Percentiles rank a stretch among this genome's conserved stretches.
phyloP scores from a whole-genome alignment of 2,329 filamentous ascomycete species.

The Aureobasidium sp. region DNA sequence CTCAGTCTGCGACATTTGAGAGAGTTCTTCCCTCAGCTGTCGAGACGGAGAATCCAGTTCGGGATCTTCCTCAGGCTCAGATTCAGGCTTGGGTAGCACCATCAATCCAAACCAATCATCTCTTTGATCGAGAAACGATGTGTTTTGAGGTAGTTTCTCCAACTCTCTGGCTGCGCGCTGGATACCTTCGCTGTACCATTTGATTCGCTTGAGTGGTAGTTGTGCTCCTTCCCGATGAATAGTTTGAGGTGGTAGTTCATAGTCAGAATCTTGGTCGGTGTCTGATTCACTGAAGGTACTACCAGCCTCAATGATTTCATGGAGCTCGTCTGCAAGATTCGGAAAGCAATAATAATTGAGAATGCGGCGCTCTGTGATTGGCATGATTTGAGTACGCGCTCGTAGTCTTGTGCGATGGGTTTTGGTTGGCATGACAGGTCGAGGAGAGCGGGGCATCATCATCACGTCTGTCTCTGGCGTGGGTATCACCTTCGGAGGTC shows the following conservation, averaged over 20 bases:
- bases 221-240: background rate
- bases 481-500: background rate
- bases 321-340: background rate
- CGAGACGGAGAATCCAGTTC: background rate
- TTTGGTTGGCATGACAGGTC: background rate
- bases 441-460: background rate
- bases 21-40: background rate
- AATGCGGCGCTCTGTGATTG: background rate
- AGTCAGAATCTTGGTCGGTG: background rate
- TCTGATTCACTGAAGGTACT: background rate
- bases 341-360: background rate
- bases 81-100: background rate
- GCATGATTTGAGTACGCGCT: background rate
- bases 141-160: background rate
- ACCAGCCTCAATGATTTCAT: background rate
- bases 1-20: background rate
- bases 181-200: background rate
- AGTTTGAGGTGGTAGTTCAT: background rate
- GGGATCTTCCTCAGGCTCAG: background rate
- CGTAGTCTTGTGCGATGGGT: background rate
- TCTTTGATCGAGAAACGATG: background rate
- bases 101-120: background rate
- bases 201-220: background rate
- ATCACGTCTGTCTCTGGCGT: background rate
- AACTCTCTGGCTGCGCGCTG: background rate